A percentile compares a stretch with the other conserved stretches of the same genome.
Evolutionary conservation across 305 asterid genomes (phyloP).

Genomic region (Fraxinus ornus): DNA sequence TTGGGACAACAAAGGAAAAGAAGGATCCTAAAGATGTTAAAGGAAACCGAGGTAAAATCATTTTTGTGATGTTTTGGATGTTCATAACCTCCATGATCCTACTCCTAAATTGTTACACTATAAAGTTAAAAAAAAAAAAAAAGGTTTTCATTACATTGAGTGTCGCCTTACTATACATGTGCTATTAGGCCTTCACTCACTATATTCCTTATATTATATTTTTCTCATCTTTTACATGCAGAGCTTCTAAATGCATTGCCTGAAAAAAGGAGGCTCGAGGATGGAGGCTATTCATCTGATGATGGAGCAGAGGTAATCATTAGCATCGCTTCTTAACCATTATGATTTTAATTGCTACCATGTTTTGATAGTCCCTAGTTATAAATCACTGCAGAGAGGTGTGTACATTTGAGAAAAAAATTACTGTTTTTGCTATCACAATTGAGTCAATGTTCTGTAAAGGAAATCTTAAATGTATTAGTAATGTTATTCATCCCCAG

Average conservation of each 20-base stretch:
- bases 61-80: neutral
- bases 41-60: slow-evolving; percentile 77
- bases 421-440: neutral
- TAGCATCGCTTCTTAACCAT: neutral
- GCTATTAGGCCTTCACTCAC: neutral
- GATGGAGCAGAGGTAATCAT: slow-evolving; percentile 55
- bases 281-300: slow-evolving; percentile 73
- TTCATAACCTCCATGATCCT: neutral
- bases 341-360: neutral
- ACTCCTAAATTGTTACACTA: neutral
- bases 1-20: slow-evolving; percentile 75
- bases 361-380: neutral
- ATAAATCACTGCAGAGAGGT: neutral
- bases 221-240: slow-evolving; percentile 23
- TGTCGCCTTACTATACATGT: neutral
- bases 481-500: too few species aligned
- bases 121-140: slow-evolving; percentile 38
- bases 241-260: slow-evolving; percentile 84
- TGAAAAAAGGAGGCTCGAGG: slow-evolving; percentile 67
- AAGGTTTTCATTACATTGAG: neutral
- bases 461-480: neutral
- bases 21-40: slow-evolving; percentile 69
- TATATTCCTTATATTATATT: neutral
- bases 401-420: neutral
- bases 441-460: neutral